Evolutionary conservation across 208 protist genomes (phyloP).

Genomic region (Zelonia costaricensis): DNA sequence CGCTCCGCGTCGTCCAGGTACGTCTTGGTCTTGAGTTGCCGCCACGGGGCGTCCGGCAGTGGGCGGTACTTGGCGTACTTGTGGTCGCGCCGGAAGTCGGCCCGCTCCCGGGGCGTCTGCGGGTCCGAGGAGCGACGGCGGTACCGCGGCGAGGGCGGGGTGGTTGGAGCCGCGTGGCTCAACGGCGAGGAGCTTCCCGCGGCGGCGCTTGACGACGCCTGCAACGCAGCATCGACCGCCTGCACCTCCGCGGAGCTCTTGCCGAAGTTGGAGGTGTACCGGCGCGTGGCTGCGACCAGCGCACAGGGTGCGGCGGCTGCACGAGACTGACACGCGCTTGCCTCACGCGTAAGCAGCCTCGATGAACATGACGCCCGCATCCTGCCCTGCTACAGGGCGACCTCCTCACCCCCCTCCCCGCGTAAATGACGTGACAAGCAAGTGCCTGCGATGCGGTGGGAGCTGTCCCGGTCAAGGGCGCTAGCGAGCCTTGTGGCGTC

Average conservation of each 20-base stretch:
- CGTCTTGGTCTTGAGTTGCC: constrained; percentile 60
- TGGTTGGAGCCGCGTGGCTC: not conserved
- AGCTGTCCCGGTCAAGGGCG: no score
- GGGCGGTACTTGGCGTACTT: constrained; percentile 72
- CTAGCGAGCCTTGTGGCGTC: no score
- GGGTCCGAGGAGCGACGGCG: constrained; percentile 74
- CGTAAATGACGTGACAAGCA: no score
- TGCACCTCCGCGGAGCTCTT: not conserved
- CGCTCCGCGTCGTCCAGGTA: constrained; percentile 92
- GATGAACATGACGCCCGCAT: no score
- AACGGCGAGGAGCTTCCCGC: not conserved
- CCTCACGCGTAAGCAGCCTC: no score
- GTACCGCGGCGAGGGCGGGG: constrained; percentile 32
- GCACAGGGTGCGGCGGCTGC: no score
- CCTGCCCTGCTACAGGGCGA: no score
- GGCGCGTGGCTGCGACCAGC: constrained; percentile 1
- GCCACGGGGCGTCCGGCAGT: constrained; percentile 76
- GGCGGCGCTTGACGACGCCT: not conserved
- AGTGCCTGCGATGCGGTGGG: no score
- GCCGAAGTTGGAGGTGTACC: constrained; percentile 12
- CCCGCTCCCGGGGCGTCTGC: constrained; percentile 65
- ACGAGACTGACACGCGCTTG: no score
- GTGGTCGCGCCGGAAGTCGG: constrained; percentile 78
- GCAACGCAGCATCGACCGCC: not conserved
- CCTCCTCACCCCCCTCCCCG: no score